Conservation (phyloP, 2,329 filamentous ascomycete genomes). For the Hypoxylon sp. region DNA sequence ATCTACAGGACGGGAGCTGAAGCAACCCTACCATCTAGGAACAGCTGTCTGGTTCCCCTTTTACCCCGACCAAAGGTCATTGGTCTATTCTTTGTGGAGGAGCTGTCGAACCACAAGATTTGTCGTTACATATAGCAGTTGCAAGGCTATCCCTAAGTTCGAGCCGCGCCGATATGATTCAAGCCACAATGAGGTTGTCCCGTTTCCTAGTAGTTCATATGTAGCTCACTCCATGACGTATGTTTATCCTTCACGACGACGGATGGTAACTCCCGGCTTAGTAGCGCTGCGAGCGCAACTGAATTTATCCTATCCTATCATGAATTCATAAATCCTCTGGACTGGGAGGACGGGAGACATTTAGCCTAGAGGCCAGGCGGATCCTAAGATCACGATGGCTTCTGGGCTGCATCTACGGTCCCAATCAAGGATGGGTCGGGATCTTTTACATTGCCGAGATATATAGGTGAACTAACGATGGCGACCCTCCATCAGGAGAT, state of each 20-base stretch:
- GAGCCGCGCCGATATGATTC: neutral
- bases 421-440: slow-evolving; percentile 1
- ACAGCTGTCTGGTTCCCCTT: neutral
- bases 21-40: slow-evolving; percentile 14
- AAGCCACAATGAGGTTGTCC: neutral
- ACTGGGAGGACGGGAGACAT: neutral
- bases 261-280: slow-evolving; percentile 15
- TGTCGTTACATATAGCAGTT: neutral
- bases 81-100: slow-evolving; percentile 4
- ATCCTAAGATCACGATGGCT: neutral
- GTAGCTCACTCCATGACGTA: slow-evolving; percentile 2
- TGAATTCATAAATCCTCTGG: neutral
- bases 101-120: neutral
- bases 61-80: slow-evolving; percentile 3
- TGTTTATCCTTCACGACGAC: neutral
- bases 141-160: neutral
- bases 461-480: neutral
- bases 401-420: slow-evolving; percentile 3
- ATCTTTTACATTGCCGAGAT: slow-evolving; percentile 1
- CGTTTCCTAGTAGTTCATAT: slow-evolving; percentile 2
- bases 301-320: slow-evolving; percentile 15
- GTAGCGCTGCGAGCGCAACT: slow-evolving; percentile 1
- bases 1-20: slow-evolving; percentile 11
- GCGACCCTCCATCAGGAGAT: too few species aligned
- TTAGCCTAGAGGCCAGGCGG: slow-evolving; percentile 19